Conservation (phyloP, 1,139 yeast species). For the Pichia sp. region DNA sequence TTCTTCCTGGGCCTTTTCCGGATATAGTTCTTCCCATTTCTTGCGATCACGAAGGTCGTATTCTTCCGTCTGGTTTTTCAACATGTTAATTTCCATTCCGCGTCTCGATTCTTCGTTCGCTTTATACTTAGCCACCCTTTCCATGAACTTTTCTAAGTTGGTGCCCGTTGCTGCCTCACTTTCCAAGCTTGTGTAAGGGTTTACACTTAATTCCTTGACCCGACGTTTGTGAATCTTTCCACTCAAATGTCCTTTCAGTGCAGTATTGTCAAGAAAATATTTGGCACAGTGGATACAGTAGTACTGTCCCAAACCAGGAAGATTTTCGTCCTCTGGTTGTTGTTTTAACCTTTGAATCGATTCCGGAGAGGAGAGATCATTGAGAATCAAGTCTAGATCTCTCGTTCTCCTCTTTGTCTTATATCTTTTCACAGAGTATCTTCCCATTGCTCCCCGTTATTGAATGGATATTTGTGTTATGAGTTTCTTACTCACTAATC, state of each 20-base stretch:
- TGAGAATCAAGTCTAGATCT: slow-evolving; percentile 78
- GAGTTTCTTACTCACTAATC: neutral
- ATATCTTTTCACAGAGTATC: slow-evolving; percentile 73
- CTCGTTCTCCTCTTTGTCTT: slow-evolving; percentile 81
- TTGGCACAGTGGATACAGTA: slow-evolving; percentile 94
- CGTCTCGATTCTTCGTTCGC: slow-evolving; percentile 28
- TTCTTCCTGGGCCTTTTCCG: slow-evolving; percentile 22
- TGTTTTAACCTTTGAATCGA: slow-evolving; percentile 61
- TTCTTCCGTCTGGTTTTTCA: slow-evolving; percentile 28
- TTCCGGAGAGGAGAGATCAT: slow-evolving; percentile 65
- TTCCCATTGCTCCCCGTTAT: slow-evolving; percentile 63
- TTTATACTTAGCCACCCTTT: slow-evolving; percentile 49
- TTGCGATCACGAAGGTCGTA: slow-evolving; percentile 31
- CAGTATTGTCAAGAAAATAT: slow-evolving; percentile 75
- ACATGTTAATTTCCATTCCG: slow-evolving; percentile 28
- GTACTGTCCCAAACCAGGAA: slow-evolving; percentile 91
- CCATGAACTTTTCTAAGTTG: slow-evolving; percentile 62
- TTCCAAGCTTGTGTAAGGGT: slow-evolving; percentile 84
- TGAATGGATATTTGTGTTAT: no score
- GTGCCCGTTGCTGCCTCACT: slow-evolving; percentile 88
- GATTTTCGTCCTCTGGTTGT: slow-evolving; percentile 84
- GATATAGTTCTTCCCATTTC: slow-evolving; percentile 27
- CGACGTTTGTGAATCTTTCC: slow-evolving; percentile 84
- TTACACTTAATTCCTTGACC: slow-evolving; percentile 65
- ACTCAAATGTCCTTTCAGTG: slow-evolving; percentile 68